phyloP scores from a whole-genome alignment of 495 filamentous ascomycete species.

The Talaromyces proteolyticus region DNA sequence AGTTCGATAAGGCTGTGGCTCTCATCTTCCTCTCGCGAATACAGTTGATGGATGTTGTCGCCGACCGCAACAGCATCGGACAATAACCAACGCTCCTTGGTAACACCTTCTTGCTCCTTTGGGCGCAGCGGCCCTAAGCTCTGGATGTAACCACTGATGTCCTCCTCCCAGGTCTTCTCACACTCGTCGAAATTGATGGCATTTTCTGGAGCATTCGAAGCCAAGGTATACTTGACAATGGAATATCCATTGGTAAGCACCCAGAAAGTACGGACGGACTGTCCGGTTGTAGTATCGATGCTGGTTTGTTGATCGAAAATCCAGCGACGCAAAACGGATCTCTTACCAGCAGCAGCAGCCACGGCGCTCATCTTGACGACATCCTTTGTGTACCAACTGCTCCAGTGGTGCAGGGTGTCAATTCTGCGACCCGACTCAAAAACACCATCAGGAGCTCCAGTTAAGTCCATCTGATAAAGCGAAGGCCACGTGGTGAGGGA shows the following conservation, averaged over 20 bases:
- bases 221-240: slow-evolving; percentile 48
- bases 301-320: slow-evolving; percentile 49
- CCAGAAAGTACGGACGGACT: slow-evolving; percentile 39
- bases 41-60: slow-evolving; percentile 43
- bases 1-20: slow-evolving; percentile 43
- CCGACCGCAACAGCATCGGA: slow-evolving; percentile 36
- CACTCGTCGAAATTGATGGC: slow-evolving; percentile 48
- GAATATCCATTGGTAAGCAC: slow-evolving; percentile 60
- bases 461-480: slow-evolving; percentile 59
- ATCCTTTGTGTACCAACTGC: slow-evolving; percentile 47
- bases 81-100: slow-evolving; percentile 41
- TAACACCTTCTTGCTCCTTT: slow-evolving; percentile 33
- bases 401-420: slow-evolving; percentile 62
- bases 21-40: slow-evolving; percentile 39
- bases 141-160: slow-evolving; percentile 41
- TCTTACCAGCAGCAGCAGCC: slow-evolving; percentile 50
- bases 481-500: slow-evolving; percentile 51
- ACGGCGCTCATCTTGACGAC: slow-evolving; percentile 55
- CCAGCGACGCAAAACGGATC: slow-evolving; percentile 57
- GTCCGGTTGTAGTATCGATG: slow-evolving; percentile 30
- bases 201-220: slow-evolving; percentile 33
- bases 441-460: slow-evolving; percentile 53
- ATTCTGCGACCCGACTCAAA: slow-evolving; percentile 55
- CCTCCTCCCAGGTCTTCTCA: slow-evolving; percentile 58
- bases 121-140: slow-evolving; percentile 47